Conservation (phyloP, 1,284 basidiomycete genomes). For the Cystobasidium slooffiae region DNA sequence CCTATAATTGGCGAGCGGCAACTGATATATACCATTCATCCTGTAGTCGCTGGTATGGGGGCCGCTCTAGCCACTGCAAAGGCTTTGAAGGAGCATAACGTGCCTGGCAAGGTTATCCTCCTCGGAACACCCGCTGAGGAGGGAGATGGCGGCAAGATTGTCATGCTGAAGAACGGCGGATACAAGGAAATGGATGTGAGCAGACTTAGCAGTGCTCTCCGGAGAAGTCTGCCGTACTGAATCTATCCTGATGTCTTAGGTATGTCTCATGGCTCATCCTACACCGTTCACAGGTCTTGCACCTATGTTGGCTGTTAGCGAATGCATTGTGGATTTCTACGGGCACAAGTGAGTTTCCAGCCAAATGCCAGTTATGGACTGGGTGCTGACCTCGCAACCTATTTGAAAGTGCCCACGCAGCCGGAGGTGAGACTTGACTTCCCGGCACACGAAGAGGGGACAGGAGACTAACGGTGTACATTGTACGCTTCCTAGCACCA, state of each 20-base stretch:
- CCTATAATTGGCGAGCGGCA: no score
- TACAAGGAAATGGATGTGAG: constrained; percentile 78
- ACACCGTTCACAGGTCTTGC: constrained; percentile 47
- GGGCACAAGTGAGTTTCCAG: constrained; percentile 47
- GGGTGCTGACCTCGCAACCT: not conserved
- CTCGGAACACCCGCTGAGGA: constrained; percentile 90
- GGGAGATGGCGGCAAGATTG: constrained; percentile 74
- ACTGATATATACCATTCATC: not conserved
- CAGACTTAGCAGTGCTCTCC: not conserved
- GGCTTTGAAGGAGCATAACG: constrained; percentile 53
- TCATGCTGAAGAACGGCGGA: constrained; percentile 70
- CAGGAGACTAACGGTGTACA: constrained; percentile 53
- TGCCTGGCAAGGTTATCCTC: constrained; percentile 73
- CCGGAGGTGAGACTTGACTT: constrained; percentile 54
- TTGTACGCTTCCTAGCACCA: constrained; percentile 60
- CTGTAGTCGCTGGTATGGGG: constrained; percentile 40
- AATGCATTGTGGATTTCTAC: constrained; percentile 50
- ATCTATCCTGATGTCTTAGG: not conserved
- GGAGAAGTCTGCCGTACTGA: not conserved
- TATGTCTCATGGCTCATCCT: constrained; percentile 47
- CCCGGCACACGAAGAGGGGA: not conserved
- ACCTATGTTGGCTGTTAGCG: constrained; percentile 51
- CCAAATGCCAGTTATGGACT: not conserved
- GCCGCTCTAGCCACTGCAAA: constrained; percentile 18
- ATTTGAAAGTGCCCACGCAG: constrained; percentile 69